A percentile compares a stretch with the other conserved stretches of the same genome.
These are phyloP conservation scores for Ophiocordyceps robertsii DNA, from an alignment of 2,329 filamentous ascomycete genomes.

Conservation along the genomic window DNA sequence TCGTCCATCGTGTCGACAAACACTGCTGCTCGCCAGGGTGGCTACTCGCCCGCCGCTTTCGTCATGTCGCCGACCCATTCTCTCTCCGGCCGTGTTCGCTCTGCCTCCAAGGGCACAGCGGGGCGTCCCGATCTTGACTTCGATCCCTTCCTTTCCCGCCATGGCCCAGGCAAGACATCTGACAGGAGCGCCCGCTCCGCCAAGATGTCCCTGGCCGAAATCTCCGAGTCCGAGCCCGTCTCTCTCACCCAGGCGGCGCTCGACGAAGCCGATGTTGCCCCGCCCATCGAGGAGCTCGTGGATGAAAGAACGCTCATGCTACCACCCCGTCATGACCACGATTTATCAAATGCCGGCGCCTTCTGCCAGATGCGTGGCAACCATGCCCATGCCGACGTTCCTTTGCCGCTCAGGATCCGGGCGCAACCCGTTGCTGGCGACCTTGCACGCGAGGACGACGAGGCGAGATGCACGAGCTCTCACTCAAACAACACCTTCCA, in stretches of 20 bases:
- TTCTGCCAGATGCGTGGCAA: conserved; percentile 20
- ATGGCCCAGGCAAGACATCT: conserved; percentile 42
- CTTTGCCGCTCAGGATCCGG: background rate
- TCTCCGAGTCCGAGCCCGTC: conserved; percentile 41
- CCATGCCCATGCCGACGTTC: conserved; percentile 3
- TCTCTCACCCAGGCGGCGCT: conserved; percentile 36
- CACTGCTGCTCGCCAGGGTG: conserved; percentile 50
- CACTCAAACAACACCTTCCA: conserved; percentile 49
- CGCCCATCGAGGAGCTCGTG: conserved; percentile 23
- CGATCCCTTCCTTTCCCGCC: conserved; percentile 28
- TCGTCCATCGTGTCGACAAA: conserved; percentile 60
- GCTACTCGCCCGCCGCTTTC: conserved; percentile 56
- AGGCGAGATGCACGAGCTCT: conserved; percentile 26
- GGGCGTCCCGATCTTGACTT: conserved; percentile 26
- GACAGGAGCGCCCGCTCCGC: conserved; percentile 33
- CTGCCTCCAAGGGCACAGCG: conserved; percentile 37
- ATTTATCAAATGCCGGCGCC: conserved; percentile 15
- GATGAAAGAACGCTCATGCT: conserved; percentile 10
- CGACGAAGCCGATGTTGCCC: conserved; percentile 36
- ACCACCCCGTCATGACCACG: conserved; percentile 19
- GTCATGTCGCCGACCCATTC: conserved; percentile 55
- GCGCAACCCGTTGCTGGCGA: background rate
- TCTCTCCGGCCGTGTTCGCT: conserved; percentile 40
- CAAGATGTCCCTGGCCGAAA: conserved; percentile 38
- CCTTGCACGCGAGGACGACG: conserved; percentile 1